Percentiles rank a stretch among this genome's conserved stretches.
phyloP scores from a whole-genome alignment of 176 grass and related monocot species.

The Oryza brachyantha region DNA sequence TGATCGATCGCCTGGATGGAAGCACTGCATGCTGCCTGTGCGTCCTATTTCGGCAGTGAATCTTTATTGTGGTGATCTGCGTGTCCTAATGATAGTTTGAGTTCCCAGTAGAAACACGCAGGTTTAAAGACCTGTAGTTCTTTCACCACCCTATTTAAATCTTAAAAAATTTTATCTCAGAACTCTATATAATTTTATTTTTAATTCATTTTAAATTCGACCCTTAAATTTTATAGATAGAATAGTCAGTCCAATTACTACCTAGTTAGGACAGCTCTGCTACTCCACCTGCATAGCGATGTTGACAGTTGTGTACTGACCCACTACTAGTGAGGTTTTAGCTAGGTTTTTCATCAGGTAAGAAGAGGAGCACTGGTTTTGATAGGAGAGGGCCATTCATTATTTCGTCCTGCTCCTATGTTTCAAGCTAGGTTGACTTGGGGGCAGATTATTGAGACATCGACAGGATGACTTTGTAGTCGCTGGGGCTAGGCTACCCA shows the following conservation, averaged over 20 bases:
- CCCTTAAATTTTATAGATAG: too few relatives aligned
- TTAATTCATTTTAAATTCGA: too few relatives aligned
- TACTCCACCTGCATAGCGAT: not conserved
- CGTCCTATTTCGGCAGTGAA: not conserved
- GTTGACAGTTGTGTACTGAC: not conserved
- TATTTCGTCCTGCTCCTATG: not conserved
- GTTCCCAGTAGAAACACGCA: not conserved
- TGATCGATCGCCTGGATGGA: not conserved
- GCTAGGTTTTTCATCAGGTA: not conserved
- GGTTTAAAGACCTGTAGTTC: too few relatives aligned
- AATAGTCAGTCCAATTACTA: too few relatives aligned
- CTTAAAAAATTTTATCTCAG: too few relatives aligned
- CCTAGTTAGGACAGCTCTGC: not conserved
- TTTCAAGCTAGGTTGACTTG: conserved; percentile 33
- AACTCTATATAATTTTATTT: too few relatives aligned
- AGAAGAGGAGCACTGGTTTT: not conserved
- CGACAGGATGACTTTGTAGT: conserved; percentile 13
- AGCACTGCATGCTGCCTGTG: not conserved
- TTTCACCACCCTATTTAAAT: too few relatives aligned
- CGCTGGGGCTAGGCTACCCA: not conserved
- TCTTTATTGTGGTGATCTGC: not conserved
- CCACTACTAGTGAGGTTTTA: not conserved
- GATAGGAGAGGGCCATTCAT: not conserved
- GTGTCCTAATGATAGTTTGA: not conserved
- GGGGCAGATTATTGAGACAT: conserved; percentile 27